Base-by-base conservation (phyloP, 305 asterid genomes). In the Vinca major region DNA sequence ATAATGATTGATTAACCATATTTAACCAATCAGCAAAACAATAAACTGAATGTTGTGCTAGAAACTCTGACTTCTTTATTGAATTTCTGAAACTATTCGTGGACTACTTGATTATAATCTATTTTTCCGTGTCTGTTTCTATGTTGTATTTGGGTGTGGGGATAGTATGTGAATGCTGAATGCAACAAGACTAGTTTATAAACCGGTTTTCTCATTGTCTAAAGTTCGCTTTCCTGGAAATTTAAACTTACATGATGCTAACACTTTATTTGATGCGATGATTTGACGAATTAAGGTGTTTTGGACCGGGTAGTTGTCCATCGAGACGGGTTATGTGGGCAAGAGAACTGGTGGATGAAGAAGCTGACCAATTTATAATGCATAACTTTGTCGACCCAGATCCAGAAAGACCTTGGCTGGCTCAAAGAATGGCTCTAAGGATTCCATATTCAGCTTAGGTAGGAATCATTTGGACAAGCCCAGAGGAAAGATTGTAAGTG, bases 311-410 rank as follows among this genome's bases (percentile, higher is more conserved):
- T 41, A 82, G 97, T 76, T 79, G 83, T 80, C 71, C 90, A 13
- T 73, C 90, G 8, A 86, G 85, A 63, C 95, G 98, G 1, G 98
- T 82, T 21, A 82, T 77, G 12, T 92, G 98, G 98, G 85, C 90
- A 37, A 81, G 97, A 74, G 97, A 92, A 67, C 83, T 92, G 60
- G 65, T 86, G 68, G 97, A 90, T 40, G 95, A 90, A 51, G 98
- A 92, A 83, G 94, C 90, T 1, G 87, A 77, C 72, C 85, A 87
- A 73, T 90, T 92, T 77, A 57, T 90, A 48, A 74, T 80, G 41
- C 96, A 86, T 71, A 65, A 77, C 66, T 92, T 90, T 78, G 76
- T 92, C 13, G 98, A 90, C 73, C 88, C 97, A 0, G 89, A 90
- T 77, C 81, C 76, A 51, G 83, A 86, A 37, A 84, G 80, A 75